Conservation (phyloP, 2,329 filamentous ascomycete genomes). For the Didymella lethalis region DNA sequence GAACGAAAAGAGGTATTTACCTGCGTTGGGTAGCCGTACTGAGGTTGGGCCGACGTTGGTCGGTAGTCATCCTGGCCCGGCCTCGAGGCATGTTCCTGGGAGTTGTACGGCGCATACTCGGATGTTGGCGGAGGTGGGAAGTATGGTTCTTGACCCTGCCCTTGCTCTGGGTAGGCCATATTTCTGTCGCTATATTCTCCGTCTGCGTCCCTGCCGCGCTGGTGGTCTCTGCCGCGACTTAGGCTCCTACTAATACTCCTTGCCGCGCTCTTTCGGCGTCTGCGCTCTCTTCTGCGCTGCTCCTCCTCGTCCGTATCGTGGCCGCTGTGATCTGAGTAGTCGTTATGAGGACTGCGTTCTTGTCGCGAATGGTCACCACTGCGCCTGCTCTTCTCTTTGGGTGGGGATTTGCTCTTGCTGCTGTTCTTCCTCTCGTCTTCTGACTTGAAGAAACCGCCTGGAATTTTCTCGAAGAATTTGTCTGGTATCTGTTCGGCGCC, state of each 20-base stretch:
- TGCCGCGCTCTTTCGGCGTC: conserved; percentile 40
- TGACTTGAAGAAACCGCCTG: conserved; percentile 49
- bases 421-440: conserved; percentile 40
- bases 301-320: conserved; percentile 45
- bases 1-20: conserved; percentile 47
- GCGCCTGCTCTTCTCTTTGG: conserved; percentile 27
- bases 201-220: conserved; percentile 37
- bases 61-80: conserved; percentile 33
- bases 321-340: conserved; percentile 41
- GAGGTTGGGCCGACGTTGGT: conserved; percentile 35
- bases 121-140: conserved; percentile 45
- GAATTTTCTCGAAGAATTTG: conserved; percentile 49
- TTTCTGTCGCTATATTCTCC: conserved; percentile 33
- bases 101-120: conserved; percentile 48
- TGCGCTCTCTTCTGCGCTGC: conserved; percentile 32
- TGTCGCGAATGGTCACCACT: conserved; percentile 34
- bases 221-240: conserved; percentile 40
- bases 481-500: conserved; percentile 52
- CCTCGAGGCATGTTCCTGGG: conserved; percentile 44
- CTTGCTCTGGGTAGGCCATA: conserved; percentile 42
- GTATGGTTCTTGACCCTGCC: conserved; percentile 34
- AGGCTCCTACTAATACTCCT: conserved; percentile 34
- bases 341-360: conserved; percentile 37
- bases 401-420: conserved; percentile 29
- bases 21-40: conserved; percentile 45